Base-by-base conservation (phyloP, 2,329 filamentous ascomycete genomes). In the Leptographium radiaticola region DNA sequence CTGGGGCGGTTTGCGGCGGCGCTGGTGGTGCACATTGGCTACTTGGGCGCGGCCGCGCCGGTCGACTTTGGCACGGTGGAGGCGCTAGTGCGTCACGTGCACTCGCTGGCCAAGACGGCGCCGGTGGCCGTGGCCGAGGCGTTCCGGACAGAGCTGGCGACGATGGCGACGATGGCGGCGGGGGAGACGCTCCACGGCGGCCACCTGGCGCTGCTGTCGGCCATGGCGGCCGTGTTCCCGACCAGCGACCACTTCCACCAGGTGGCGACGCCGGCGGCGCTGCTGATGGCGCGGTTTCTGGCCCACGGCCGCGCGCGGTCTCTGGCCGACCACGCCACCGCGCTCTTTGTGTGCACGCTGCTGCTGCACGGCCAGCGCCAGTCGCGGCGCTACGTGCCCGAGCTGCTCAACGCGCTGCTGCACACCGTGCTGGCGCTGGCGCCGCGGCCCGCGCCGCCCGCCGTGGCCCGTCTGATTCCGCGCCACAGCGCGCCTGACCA, bases 221-320 rank as follows among this genome's bases (percentile, higher is more conserved):
- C 88, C 0, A 80, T 96, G 56, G 82, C 84, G 43, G 83, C 82
- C 2, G 86, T 94, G 52, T 98, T 95, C 63, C 90, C 93, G 6
- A 95, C 93, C 0, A 96, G 90, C 0, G 93, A 98, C 68, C 90
- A 97, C 69, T 98, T 97, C 68, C 93, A 98, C 63, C 86, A 93
- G 62, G 88, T 97, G 39, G 86, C 89, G 43, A 98, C 93, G 2
- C 93, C 93, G 2, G 86, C 91, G 0, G 86, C 89, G 68, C 80
- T 96, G 6, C 79, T 84, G n/a, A 87, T 97, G 68, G 80, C 79
- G 13, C 81, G 88, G 53, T 96, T 87, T 68, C 76, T 98, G 31
- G 88, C 86, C 1, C 82, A 95, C 61, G 88, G 83, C 54, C 75
- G 84, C 0, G 82, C 89, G 0, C 74, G 79, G 45, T 74, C 68